Conservation (phyloP, 2,329 filamentous ascomycete species). For the Stachybotrys chlorohalonatus region DNA sequence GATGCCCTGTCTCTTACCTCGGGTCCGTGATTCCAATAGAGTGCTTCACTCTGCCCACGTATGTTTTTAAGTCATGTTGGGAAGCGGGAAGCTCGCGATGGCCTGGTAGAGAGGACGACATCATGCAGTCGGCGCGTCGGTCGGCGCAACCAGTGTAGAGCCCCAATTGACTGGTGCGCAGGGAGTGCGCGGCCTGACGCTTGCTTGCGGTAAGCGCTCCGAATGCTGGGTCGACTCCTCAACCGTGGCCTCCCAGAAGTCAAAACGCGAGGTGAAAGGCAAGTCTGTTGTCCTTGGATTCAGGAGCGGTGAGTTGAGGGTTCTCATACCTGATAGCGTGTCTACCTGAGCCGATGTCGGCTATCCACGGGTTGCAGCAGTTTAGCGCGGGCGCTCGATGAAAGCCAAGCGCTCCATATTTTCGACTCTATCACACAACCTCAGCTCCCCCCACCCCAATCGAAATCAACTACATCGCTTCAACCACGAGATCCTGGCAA, state of each 20-base stretch:
- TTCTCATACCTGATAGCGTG: not conserved
- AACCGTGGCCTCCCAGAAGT: not conserved
- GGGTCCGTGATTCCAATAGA: conserved; percentile 86
- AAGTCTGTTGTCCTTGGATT: not conserved
- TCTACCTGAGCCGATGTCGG: not conserved
- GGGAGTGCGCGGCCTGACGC: not conserved
- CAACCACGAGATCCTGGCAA: no score
- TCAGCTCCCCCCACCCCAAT: no score
- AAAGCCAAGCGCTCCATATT: not conserved
- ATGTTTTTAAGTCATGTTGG: conserved; percentile 85
- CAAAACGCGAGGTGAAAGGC: not conserved
- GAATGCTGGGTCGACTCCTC: not conserved
- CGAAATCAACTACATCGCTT: no score
- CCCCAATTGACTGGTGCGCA: conserved; percentile 1
- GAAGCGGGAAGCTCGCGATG: conserved; percentile 79
- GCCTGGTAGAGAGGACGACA: conserved; percentile 59
- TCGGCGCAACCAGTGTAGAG: not conserved
- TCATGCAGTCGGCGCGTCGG: conserved; percentile 15
- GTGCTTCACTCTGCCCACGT: conserved; percentile 91
- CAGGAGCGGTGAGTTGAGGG: not conserved
- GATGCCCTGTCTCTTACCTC: conserved; percentile 55
- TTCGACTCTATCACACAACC: not conserved
- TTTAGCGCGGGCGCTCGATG: not conserved
- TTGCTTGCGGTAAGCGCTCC: not conserved
- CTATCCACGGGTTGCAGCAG: not conserved